These are phyloP conservation scores for Takakia lepidozioides DNA, from an alignment of 225 moss, liverwort and hornwort species.

Conservation along the genomic window DNA sequence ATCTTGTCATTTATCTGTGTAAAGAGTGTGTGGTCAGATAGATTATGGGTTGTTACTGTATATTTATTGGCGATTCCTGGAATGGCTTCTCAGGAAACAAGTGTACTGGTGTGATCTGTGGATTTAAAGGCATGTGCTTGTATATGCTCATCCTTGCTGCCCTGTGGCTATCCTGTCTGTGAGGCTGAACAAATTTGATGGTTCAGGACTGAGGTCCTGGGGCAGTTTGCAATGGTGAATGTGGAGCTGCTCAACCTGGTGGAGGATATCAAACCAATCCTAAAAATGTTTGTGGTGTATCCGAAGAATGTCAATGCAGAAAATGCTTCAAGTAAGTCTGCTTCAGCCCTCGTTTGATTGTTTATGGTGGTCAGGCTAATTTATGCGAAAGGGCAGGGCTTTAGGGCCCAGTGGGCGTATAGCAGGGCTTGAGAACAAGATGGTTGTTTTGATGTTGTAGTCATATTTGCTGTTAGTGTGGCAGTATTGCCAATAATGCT, in stretches of 20 bases:
- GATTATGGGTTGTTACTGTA: no score
- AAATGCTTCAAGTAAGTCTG: constrained; percentile 68
- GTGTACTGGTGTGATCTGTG: no score
- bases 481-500: constrained; percentile 96
- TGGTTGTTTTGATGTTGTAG: constrained; percentile 4
- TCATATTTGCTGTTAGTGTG: constrained; percentile 12
- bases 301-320: constrained; percentile 90
- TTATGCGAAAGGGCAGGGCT: no score
- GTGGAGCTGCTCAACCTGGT: constrained; percentile 86
- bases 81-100: no score
- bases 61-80: no score
- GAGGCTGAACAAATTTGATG: neutral
- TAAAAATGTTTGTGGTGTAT: constrained; percentile 85
- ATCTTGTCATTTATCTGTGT: no score
- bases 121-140: constrained; percentile 1
- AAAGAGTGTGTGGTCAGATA: no score
- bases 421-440: neutral
- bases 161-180: no score
- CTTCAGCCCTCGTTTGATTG: no score
- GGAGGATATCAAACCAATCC: constrained; percentile 90
- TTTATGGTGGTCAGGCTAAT: no score
- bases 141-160: constrained; percentile 5
- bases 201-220: constrained; percentile 94
- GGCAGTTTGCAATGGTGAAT: constrained; percentile 97
- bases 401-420: no score